A percentile compares a stretch with the other conserved stretches of the same genome.
phyloP scores from a whole-genome alignment of 2,329 filamentous ascomycete genomes.

The Colletotrichum plurivorum region DNA sequence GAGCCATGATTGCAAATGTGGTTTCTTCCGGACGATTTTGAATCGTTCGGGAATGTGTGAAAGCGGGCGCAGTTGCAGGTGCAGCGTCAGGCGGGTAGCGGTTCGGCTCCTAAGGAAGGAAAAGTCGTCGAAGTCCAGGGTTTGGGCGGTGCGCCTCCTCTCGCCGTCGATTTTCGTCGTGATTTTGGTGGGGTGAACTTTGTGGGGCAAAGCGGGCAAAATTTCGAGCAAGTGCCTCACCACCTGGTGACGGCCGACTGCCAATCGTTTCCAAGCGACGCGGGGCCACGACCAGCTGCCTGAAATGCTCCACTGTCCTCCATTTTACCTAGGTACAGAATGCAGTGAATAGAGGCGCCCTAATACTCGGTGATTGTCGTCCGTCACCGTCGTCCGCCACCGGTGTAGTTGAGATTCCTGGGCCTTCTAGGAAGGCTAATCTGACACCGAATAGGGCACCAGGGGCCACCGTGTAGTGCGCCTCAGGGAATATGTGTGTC shows the following conservation, averaged over 20 bases:
- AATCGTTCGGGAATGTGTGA: constrained; percentile 13
- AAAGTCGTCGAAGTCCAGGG: constrained; percentile 40
- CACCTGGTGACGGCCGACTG: constrained; percentile 24
- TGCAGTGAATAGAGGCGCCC: neutral
- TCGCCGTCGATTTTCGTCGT: constrained; percentile 41
- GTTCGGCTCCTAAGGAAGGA: constrained; percentile 36
- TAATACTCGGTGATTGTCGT: too few relatives aligned
- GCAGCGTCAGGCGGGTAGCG: constrained; percentile 35
- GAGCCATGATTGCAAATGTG: constrained; percentile 57
- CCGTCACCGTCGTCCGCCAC: too few relatives aligned
- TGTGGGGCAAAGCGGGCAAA: constrained; percentile 43
- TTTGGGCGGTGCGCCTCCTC: constrained; percentile 40
- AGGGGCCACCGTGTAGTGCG: too few relatives aligned
- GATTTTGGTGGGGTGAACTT: constrained; percentile 43
- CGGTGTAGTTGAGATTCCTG: too few relatives aligned
- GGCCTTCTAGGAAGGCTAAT: too few relatives aligned
- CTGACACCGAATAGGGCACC: too few relatives aligned
- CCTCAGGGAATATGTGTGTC: too few relatives aligned
- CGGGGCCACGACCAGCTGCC: constrained; percentile 26
- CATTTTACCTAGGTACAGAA: too few relatives aligned
- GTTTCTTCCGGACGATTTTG: constrained; percentile 11
- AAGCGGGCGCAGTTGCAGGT: constrained; percentile 25
- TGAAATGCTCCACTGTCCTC: neutral
- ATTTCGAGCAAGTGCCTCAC: constrained; percentile 30
- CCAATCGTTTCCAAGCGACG: constrained; percentile 33